Evolutionary conservation across 1,139 yeast genomes (phyloP).

Genomic region (Protomyces arabidopsidicola): DNA sequence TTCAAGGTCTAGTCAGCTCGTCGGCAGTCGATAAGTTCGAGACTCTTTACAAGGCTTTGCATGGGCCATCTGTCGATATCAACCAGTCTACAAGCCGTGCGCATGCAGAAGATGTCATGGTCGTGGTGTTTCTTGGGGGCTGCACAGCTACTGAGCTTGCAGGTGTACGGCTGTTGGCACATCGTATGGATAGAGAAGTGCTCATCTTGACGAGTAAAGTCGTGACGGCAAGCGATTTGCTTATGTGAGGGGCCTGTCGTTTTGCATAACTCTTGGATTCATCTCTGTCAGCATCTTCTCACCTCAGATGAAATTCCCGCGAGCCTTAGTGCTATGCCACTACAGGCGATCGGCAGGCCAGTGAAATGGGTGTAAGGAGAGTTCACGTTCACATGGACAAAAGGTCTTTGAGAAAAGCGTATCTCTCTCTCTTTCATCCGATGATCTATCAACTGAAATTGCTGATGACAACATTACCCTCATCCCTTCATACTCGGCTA

Average conservation of each 20-base stretch:
- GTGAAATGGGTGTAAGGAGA: too few species aligned
- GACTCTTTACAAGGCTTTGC: slow-evolving; percentile 38
- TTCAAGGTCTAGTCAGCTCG: slow-evolving; percentile 39
- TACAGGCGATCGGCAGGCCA: too few species aligned
- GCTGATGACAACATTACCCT: too few species aligned
- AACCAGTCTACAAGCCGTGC: slow-evolving; percentile 26
- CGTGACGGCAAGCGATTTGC: slow-evolving; percentile 30
- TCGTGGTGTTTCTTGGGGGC: slow-evolving; percentile 66
- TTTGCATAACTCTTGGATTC: too few species aligned
- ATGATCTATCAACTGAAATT: too few species aligned
- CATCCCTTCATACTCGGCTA: too few species aligned
- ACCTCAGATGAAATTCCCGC: too few species aligned
- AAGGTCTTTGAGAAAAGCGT: too few species aligned
- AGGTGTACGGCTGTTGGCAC: slow-evolving; percentile 56
- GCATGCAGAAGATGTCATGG: slow-evolving; percentile 39
- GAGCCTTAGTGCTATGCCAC: too few species aligned
- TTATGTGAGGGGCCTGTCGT: background rate
- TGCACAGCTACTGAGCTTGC: slow-evolving; percentile 73
- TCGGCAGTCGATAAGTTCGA: slow-evolving; percentile 41
- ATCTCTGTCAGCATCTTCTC: too few species aligned
- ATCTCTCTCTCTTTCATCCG: too few species aligned
- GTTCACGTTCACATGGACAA: too few species aligned
- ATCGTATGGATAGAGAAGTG: slow-evolving; percentile 34
- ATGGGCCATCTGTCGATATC: slow-evolving; percentile 43
- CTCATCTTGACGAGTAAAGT: slow-evolving; percentile 33